Conservation (phyloP, 75 land plant species). For the Pinus tabuliformis region DNA sequence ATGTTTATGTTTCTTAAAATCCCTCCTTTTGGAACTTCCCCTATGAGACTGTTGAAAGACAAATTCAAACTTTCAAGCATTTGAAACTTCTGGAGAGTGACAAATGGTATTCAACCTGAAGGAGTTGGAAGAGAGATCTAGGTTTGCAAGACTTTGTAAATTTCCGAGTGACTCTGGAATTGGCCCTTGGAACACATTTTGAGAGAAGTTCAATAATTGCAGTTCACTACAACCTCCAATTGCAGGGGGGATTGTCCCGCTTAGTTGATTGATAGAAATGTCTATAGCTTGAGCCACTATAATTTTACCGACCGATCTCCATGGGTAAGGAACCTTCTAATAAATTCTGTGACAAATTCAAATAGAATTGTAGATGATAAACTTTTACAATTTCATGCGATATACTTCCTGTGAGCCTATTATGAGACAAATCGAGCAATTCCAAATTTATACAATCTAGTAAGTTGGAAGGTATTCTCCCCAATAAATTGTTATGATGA, state of each 20-base stretch:
- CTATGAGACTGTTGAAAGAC: not conserved
- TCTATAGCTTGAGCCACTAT: not conserved
- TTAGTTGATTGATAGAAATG: not conserved
- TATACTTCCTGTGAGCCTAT: too few species aligned
- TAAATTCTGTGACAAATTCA: too few species aligned
- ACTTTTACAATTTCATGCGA: too few species aligned
- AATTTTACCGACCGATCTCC: too few species aligned
- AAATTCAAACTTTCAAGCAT: not conserved
- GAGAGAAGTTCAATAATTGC: not conserved
- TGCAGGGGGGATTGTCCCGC: not conserved
- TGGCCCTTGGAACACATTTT: not conserved
- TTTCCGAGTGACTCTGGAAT: not conserved
- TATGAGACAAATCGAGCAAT: too few species aligned
- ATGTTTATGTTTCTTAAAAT: not conserved
- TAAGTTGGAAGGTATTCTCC: too few species aligned
- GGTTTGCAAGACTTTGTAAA: not conserved
- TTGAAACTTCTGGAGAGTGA: not conserved
- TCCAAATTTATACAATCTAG: too few species aligned
- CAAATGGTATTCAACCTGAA: not conserved
- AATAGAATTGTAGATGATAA: too few species aligned
- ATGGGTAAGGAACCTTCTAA: too few species aligned
- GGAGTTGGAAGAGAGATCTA: conserved; percentile 1
- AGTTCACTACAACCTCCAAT: not conserved
- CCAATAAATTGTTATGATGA: too few species aligned
- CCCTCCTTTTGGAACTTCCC: not conserved